These are phyloP conservation scores for Phytophthora hybrid DNA, from an alignment of 352 stramenopile species.

Conservation along the genomic window DNA sequence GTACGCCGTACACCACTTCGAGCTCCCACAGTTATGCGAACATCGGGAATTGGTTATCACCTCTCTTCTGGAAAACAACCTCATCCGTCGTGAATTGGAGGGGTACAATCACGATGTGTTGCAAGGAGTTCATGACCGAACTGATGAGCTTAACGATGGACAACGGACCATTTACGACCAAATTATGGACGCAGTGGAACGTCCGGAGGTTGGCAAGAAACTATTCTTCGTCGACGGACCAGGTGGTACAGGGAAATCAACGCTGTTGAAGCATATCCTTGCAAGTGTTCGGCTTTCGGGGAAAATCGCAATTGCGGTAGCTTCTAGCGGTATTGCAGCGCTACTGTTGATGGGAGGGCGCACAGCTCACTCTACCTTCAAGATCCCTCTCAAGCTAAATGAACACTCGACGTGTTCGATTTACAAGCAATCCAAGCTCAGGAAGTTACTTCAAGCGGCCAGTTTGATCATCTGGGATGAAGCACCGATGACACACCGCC, in stretches of 20 bases:
- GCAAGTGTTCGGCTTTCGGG: not conserved
- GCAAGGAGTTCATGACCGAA: too few relatives aligned
- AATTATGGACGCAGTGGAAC: not conserved
- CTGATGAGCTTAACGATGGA: too few relatives aligned
- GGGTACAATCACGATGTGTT: too few relatives aligned
- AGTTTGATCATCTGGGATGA: too few relatives aligned
- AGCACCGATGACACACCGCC: too few relatives aligned
- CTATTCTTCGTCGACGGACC: not conserved
- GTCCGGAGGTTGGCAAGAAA: not conserved
- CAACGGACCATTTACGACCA: too few relatives aligned
- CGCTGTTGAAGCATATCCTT: not conserved
- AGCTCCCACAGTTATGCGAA: not conserved
- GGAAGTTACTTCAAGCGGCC: too few relatives aligned
- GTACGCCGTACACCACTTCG: not conserved
- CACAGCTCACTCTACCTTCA: too few relatives aligned
- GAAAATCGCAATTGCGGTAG: not conserved
- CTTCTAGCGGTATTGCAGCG: not conserved
- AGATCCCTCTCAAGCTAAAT: too few relatives aligned
- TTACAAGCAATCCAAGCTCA: too few relatives aligned
- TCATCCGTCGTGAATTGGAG: not conserved
- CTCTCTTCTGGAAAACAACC: not conserved
- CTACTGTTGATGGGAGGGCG: too few relatives aligned
- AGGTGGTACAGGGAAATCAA: not conserved
- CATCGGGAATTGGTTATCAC: not conserved
- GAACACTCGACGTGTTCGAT: too few relatives aligned